These are phyloP conservation scores for Rhodotorula toruloides DNA, from an alignment of 768 basidiomycete species.

Conservation along the genomic window DNA sequence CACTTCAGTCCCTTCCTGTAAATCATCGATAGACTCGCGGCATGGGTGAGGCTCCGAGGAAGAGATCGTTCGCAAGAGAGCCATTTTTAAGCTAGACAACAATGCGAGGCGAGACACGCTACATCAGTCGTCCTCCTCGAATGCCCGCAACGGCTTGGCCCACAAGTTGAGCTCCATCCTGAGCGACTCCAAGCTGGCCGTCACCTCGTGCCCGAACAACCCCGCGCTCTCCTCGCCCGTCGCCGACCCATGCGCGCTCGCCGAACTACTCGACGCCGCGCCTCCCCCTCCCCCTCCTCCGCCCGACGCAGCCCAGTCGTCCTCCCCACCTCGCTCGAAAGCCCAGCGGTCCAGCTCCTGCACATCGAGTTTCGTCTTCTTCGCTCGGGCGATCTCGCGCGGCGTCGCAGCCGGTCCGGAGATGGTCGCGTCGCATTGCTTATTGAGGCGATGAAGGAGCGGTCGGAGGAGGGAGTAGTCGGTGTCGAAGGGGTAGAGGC, in stretches of 20 bases:
- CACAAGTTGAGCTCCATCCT: slow-evolving; percentile 32
- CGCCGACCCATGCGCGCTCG: neutral
- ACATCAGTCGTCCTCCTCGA: slow-evolving; percentile 17
- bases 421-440: slow-evolving; percentile 31
- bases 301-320: neutral
- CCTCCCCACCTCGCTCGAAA: slow-evolving; percentile 15
- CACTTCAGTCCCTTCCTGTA: too few relatives aligned
- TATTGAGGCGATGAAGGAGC: slow-evolving; percentile 34
- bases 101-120: too few relatives aligned
- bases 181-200: slow-evolving; percentile 23
- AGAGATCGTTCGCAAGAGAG: too few relatives aligned
- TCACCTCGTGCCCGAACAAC: slow-evolving; percentile 29
- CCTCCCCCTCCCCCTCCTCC: neutral
- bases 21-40: too few relatives aligned
- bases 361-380: slow-evolving; percentile 25
- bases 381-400: slow-evolving; percentile 24
- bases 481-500: slow-evolving; percentile 25
- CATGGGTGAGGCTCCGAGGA: too few relatives aligned
- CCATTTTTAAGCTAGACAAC: too few relatives aligned
- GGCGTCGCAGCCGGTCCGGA: slow-evolving; percentile 9
- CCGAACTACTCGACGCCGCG: neutral
- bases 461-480: slow-evolving; percentile 19
- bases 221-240: neutral
- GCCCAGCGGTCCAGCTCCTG: slow-evolving; percentile 31
- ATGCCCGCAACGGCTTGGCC: slow-evolving; percentile 9